phyloP scores from a whole-genome alignment of 2,329 filamentous ascomycete species.

The Harringtonia aguacate region DNA sequence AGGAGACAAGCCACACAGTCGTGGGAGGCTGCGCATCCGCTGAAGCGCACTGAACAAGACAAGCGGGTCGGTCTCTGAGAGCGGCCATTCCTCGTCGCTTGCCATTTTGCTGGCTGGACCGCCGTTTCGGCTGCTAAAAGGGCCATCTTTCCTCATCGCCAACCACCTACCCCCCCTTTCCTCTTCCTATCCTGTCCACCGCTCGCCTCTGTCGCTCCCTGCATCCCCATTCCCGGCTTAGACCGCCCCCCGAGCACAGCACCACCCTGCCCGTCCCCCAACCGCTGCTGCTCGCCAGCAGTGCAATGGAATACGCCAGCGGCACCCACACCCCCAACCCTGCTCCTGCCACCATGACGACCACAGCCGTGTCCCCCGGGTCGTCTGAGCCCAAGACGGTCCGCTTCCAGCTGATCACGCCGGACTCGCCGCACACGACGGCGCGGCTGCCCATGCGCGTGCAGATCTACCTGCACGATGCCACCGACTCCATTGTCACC shows the following conservation, averaged over 20 bases:
- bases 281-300: neutral
- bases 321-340: constrained; percentile 1
- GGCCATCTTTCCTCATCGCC: neutral
- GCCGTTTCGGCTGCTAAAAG: neutral
- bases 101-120: constrained; percentile 5
- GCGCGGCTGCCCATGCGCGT: constrained; percentile 76
- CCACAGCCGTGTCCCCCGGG: constrained; percentile 18
- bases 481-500: constrained; percentile 93
- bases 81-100: constrained; percentile 1
- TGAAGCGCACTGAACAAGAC: neutral
- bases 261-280: neutral
- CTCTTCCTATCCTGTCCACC: too few species aligned
- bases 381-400: constrained; percentile 56
- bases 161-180: too few species aligned
- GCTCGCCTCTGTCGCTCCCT: too few species aligned
- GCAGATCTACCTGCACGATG: constrained; percentile 90
- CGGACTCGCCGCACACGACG: constrained; percentile 55
- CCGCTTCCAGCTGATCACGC: constrained; percentile 66
- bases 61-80: neutral
- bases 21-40: neutral
- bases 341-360: constrained; percentile 5
- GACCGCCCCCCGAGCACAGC: too few species aligned
- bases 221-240: too few species aligned
- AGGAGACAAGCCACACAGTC: neutral
- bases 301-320: constrained; percentile 10